phyloP scores from a whole-genome alignment of 2,329 filamentous ascomycete genomes.

The Cladorrhinum sp. region DNA sequence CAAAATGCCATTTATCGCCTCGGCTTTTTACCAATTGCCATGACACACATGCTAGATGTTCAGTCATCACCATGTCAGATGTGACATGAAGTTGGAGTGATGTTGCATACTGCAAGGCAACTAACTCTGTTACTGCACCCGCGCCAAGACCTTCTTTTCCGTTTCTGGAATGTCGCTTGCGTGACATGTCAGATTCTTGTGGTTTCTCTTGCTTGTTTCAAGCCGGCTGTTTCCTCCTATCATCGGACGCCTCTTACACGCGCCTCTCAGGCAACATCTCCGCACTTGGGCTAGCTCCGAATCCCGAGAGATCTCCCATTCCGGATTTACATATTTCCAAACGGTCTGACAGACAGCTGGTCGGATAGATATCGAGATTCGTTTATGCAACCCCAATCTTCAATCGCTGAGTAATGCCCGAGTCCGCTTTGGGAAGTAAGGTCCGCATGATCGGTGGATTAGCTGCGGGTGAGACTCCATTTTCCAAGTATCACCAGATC shows the following conservation, averaged over 20 bases:
- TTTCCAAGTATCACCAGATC: too few species aligned
- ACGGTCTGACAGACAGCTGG: background rate
- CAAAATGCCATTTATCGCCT: too few species aligned
- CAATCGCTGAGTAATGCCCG: background rate
- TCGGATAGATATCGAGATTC: background rate
- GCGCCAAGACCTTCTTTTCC: background rate
- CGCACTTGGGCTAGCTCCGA: background rate
- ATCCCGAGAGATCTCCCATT: background rate
- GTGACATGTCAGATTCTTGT: background rate
- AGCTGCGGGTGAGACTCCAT: too few species aligned
- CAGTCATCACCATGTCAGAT: background rate
- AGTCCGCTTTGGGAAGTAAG: background rate
- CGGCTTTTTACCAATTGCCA: too few species aligned
- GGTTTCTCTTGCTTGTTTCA: too few species aligned
- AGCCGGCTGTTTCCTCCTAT: background rate
- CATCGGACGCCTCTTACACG: background rate
- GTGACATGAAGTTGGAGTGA: background rate
- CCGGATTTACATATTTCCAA: background rate
- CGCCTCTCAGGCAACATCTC: background rate
- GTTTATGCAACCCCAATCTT: background rate
- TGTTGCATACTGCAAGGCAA: background rate
- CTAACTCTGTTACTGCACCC: too few species aligned
- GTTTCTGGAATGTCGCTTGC: background rate
- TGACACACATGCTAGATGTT: background rate
- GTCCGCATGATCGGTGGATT: background rate